Evolutionary conservation across 2,329 filamentous ascomycete genomes (phyloP).

Genomic region (Tolypocladium pustulatum): DNA sequence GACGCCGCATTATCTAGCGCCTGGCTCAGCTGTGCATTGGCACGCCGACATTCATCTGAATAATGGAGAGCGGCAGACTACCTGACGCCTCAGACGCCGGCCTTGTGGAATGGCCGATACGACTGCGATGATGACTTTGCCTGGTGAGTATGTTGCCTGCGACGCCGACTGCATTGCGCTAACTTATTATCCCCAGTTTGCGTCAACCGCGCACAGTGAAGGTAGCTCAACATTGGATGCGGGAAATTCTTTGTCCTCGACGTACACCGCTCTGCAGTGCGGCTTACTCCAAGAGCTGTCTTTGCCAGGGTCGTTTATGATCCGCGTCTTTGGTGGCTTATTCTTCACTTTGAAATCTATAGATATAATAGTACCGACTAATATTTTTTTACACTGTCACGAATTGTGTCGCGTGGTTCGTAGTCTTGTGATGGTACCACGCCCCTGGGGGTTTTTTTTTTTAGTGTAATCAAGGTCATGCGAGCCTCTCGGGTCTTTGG

Average conservation of each 20-base stretch:
- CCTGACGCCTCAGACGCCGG: background rate
- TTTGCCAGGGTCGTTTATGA: background rate
- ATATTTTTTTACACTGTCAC: background rate
- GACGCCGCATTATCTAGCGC: slow-evolving; percentile 17
- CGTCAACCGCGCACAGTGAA: background rate
- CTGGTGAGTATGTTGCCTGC: background rate
- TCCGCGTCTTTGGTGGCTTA: background rate
- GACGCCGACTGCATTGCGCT: background rate
- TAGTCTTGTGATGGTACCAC: background rate
- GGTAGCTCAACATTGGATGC: background rate
- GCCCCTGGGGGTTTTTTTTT: background rate
- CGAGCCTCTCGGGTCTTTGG: background rate
- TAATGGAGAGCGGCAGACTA: background rate
- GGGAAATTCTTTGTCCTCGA: background rate
- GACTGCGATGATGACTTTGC: background rate
- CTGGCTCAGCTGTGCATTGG: background rate
- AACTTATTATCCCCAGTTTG: background rate
- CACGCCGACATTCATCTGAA: background rate
- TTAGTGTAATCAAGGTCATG: background rate
- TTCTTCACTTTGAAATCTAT: background rate
- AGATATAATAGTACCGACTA: background rate
- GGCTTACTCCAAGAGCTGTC: background rate
- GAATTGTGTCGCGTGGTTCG: background rate
- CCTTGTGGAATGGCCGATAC: no score
- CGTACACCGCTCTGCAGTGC: background rate